Evolutionary conservation across 352 stramenopile genomes (phyloP), one percentile per base, ranked within the genome.

Genomic region (Pythium insidiosum): DNA sequence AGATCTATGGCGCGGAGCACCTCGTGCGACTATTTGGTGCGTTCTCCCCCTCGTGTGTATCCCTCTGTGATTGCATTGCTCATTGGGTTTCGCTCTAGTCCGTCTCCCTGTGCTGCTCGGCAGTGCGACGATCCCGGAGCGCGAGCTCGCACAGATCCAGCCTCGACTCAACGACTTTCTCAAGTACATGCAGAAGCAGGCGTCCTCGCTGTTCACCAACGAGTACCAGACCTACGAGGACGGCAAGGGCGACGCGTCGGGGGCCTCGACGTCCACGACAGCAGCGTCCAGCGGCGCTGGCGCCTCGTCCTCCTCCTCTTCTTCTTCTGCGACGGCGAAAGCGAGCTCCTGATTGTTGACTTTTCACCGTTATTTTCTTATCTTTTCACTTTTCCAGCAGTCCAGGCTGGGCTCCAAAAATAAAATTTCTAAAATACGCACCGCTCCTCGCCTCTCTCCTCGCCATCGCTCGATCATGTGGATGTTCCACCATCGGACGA

Each of bases 1-100:
- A 96, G 54, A 80, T 97, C 21, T 97, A 97, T 53, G 88, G 88
- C 19, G 86, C 77, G 13, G 86, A 97, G 49, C 85, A 96, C 38
- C 64, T 97, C 5, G 67, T 97, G 19, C 69, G 89, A 34, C 60
- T 97, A 16, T 96, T 97, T 59, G 71, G 86, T 85, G 50, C 61
- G 69, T 82, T 21, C 4, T 58, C 48, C 18, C 25, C 36, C 37
- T 23, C 9, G 7, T 40, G 31, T 37, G 4, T 33, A 22, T 21
- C 9, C 50, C 2, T 13, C 2, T 20, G 35, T 44, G 20, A 48
- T 41, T 25, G 9, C 21, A 28, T 26, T n/a, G 34, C 20, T 23
- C 13, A 26, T 2, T 26, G 4, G 2, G 22, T 21, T 38, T 16
- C 5, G 35, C 0, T 53, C 6, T 50, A 94, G 75, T 94, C 43